Percentiles rank a stretch among this genome's conserved stretches.
These are phyloP conservation scores for Graphilbum sp. DNA, from an alignment of 2,329 filamentous ascomycete species.

Conservation along the genomic window DNA sequence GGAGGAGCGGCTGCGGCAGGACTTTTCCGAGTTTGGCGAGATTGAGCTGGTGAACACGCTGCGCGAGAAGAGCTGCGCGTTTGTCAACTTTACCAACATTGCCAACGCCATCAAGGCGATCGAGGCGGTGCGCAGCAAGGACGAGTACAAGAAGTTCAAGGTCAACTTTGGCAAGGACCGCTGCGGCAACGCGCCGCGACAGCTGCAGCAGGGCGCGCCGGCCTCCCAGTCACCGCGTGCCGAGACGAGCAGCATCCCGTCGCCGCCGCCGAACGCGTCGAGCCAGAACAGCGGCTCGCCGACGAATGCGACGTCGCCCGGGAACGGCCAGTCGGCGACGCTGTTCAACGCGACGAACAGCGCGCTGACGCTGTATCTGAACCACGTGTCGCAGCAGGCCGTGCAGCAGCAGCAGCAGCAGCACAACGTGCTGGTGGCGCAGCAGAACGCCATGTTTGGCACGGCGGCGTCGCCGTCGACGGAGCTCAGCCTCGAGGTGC, in stretches of 20 bases:
- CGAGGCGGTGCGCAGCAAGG: slow-evolving; percentile 82
- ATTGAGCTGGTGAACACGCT: slow-evolving; percentile 95
- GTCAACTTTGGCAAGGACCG: slow-evolving; percentile 99
- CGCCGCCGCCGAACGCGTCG: slow-evolving; percentile 41
- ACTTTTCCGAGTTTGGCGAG: slow-evolving; percentile 94
- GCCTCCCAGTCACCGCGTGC: slow-evolving; percentile 39
- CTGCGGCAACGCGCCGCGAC: slow-evolving; percentile 88
- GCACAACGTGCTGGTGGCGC: slow-evolving; percentile 52
- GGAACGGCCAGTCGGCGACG: slow-evolving; percentile 34
- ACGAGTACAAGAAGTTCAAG: slow-evolving; percentile 97
- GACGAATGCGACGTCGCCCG: slow-evolving; percentile 23
- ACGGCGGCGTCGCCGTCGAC: slow-evolving; percentile 45
- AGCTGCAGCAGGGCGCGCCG: slow-evolving; percentile 38
- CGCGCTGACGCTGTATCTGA: slow-evolving; percentile 84
- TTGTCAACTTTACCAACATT: slow-evolving; percentile 99
- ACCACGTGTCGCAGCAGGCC: slow-evolving; percentile 58
- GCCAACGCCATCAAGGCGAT: slow-evolving; percentile 99
- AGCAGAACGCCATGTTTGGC: slow-evolving; percentile 70
- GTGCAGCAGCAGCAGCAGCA: slow-evolving; percentile 63
- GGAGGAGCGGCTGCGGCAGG: slow-evolving; percentile 85
- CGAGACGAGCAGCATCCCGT: slow-evolving; percentile 42
- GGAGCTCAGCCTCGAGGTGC: slow-evolving; percentile 40
- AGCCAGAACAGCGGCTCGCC: slow-evolving; percentile 41
- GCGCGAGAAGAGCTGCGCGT: slow-evolving; percentile 96
- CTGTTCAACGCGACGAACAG: slow-evolving; percentile 75